Conservation (phyloP, 2,329 filamentous ascomycete species). For the Fusarium agapanthi region DNA sequence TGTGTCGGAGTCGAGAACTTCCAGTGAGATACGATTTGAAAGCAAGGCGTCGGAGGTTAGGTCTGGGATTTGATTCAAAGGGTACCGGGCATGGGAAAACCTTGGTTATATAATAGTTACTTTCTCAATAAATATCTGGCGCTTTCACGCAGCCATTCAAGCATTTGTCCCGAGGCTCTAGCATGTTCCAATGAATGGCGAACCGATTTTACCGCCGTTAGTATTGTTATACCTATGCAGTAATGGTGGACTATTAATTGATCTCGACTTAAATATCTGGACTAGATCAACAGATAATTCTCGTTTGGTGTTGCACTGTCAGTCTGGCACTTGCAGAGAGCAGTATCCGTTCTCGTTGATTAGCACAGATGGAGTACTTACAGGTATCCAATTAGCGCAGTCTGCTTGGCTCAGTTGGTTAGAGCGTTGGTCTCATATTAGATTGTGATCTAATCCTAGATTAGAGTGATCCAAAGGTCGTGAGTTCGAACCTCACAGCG, state of each 20-base stretch:
- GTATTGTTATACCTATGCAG: rapidly evolving
- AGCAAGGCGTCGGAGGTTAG: conserved; percentile 9
- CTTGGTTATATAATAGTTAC: neutral
- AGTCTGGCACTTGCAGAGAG: no score
- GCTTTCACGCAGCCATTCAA: neutral
- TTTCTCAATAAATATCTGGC: neutral
- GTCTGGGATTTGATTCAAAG: neutral
- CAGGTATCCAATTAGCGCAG: neutral
- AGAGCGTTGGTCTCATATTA: conserved; percentile 32
- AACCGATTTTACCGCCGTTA: rapidly evolving
- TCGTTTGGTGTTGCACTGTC: neutral
- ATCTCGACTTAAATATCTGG: no score
- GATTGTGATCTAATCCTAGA: conserved; percentile 7
- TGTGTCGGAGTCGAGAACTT: conserved; percentile 11
- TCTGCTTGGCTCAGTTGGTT: conserved; percentile 30
- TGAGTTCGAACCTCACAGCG: conserved; percentile 34
- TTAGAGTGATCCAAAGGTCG: conserved; percentile 32
- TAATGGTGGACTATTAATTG: rapidly evolving
- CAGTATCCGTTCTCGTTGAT: rapidly evolving
- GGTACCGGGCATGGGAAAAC: no score
- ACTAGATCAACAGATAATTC: rapidly evolving
- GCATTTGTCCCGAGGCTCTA: rapidly evolving
- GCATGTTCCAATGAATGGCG: neutral
- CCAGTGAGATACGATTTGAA: conserved; percentile 25
- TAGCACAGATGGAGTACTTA: rapidly evolving